Evolutionary conservation across 805 yeast genomes (phyloP), one percentile per base, ranked within the genome.

Genomic region (Torulaspora indica): DNA sequence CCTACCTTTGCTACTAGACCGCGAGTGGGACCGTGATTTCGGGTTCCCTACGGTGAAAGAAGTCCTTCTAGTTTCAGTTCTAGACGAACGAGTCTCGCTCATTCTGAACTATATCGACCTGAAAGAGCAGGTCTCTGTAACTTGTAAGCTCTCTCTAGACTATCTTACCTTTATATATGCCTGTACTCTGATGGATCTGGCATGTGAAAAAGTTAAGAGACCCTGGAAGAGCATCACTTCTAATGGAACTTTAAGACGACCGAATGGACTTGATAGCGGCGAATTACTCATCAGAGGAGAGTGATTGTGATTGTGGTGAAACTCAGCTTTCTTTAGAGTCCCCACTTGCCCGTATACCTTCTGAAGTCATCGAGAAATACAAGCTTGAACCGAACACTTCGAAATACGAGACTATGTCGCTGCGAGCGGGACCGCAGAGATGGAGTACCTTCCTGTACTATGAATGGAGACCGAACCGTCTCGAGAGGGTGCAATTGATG

Each of bases 1-100:
- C 32, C 60, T 70, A 58, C 71, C 63, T 47, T 55, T 65, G 24
- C 68, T 67, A 29, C 69, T 52, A 8, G 75, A 71, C 20, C 75
- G 53, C 2, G 75, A 69, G 37, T 72, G 57, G 10, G 72, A 63
- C 39, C 58, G 48, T 8, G 55, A 40, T 31, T 42, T 39, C 7
- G 49, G 43, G 15, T 42, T 39, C 13, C 48, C 46, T 8, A 47
- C 43, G 5, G 51, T 40, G 29, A 41, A 41, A 18, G 51, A 42
- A 24, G 40, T 44, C 25, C 42, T 38, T 14, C 46, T 45, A 9
- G 38, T 36, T 20, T 35, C 34, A 27, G 48, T 43, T 38, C 51
- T 43, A 15, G 51, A 44, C 20, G 43, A 30, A 8, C 51, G 44
- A 20, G 35, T 15, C 35, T 47, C 51, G 13, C 46, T 24, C 51